Conservation (phyloP, 331 rosid species). For the Arachis monticola region DNA sequence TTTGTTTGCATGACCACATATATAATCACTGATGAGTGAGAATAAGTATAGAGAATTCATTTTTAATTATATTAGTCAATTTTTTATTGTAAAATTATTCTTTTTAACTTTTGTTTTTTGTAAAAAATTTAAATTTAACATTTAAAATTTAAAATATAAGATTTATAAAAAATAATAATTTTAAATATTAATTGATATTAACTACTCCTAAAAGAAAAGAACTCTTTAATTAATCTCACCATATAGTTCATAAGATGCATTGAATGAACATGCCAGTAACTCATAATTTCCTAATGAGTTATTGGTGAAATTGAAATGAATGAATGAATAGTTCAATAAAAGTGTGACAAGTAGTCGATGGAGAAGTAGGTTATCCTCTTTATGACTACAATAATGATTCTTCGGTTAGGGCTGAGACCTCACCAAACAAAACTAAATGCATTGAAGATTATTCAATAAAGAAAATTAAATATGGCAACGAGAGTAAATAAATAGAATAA, state of each 20-base stretch:
- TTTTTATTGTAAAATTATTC: no score
- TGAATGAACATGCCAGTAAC: neutral
- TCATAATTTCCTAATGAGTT: no score
- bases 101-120: no score
- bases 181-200: no score
- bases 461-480: no score
- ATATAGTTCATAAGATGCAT: neutral
- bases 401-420: neutral
- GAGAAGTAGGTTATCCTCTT: conserved; percentile 39
- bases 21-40: neutral
- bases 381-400: conserved; percentile 41
- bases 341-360: neutral
- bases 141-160: no score
- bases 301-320: conserved; percentile 18
- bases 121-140: no score
- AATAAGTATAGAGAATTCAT: no score
- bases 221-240: neutral
- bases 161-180: no score
- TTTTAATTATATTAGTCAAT: no score
- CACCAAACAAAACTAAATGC: conserved; percentile 33
- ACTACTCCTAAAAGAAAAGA: neutral
- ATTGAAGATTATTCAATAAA: conserved; percentile 26
- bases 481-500: no score
- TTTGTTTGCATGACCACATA: neutral
- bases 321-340: conserved; percentile 5